A percentile compares a stretch with the other conserved stretches of the same genome.
phyloP scores from a whole-genome alignment of 2,329 filamentous ascomycete genomes.

The Clonostachys rhizophaga region DNA sequence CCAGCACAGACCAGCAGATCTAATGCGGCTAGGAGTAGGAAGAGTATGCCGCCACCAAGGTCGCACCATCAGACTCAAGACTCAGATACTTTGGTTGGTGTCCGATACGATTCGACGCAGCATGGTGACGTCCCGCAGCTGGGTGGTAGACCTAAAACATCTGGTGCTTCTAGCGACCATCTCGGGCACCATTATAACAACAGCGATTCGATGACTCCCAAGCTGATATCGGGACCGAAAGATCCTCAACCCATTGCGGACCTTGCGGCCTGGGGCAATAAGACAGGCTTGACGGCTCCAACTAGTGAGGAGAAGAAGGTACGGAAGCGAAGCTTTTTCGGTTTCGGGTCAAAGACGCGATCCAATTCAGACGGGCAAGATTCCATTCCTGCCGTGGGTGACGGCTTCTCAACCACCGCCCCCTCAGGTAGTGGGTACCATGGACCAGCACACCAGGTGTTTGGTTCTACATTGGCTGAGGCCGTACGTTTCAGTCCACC shows the following conservation, averaged over 20 bases:
- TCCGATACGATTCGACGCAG: constrained; percentile 53
- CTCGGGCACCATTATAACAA: constrained; percentile 8
- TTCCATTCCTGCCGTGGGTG: constrained; percentile 38
- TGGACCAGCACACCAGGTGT: constrained; percentile 65
- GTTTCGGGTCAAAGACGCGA: constrained; percentile 59
- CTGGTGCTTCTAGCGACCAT: constrained; percentile 24
- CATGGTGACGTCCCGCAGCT: constrained; percentile 43
- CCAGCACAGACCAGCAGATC: constrained; percentile 22
- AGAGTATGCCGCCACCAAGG: constrained; percentile 13
- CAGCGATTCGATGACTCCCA: constrained; percentile 27
- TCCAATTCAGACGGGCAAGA: constrained; percentile 56
- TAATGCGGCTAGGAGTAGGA: constrained; percentile 20
- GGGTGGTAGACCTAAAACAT: constrained; percentile 26
- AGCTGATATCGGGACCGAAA: constrained; percentile 75
- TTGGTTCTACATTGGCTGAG: constrained; percentile 80
- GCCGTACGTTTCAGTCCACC: constrained; percentile 80
- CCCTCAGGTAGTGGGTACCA: constrained; percentile 31
- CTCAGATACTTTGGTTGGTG: constrained; percentile 46
- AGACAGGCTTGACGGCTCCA: constrained; percentile 44
- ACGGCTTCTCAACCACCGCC: constrained; percentile 37
- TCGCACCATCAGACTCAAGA: constrained; percentile 26
- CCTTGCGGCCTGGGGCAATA: constrained; percentile 81
- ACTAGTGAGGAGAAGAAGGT: constrained; percentile 69
- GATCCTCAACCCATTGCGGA: constrained; percentile 84
- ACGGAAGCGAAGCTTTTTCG: constrained; percentile 74